These are phyloP conservation scores for Chlamydomonas applanata DNA, from an alignment of 139 green algal genomes.

Conservation along the genomic window DNA sequence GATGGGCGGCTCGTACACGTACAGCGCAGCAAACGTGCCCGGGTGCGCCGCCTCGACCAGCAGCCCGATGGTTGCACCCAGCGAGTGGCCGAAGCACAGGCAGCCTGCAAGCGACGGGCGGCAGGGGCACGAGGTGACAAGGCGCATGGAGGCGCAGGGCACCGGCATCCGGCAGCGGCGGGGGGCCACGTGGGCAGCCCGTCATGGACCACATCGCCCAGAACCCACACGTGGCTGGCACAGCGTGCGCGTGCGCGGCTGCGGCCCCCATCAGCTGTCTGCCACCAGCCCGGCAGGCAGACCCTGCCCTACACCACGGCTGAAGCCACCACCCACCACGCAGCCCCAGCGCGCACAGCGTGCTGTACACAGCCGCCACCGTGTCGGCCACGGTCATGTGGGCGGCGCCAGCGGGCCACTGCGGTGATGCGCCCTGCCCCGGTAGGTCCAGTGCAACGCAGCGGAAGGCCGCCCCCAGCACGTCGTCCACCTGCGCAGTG, in stretches of 20 bases:
- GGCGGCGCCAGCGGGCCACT: neutral
- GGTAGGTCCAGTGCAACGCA: conserved; percentile 31
- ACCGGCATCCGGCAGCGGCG: no score
- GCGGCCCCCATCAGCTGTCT: no score
- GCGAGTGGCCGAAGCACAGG: conserved; percentile 35
- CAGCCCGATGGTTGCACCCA: conserved; percentile 26
- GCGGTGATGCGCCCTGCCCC: conserved; percentile 17
- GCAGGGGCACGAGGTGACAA: no score
- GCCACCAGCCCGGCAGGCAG: no score
- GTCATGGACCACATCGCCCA: no score
- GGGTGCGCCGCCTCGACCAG: conserved; percentile 19
- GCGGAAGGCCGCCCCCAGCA: conserved; percentile 16
- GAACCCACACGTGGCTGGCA: no score
- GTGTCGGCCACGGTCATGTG: neutral
- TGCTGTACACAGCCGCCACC: neutral
- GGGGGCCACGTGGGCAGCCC: no score
- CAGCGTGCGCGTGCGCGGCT: no score
- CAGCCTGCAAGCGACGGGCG: conserved; percentile 19
- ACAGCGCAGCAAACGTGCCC: conserved; percentile 20
- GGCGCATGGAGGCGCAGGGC: no score
- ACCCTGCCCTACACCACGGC: no score
- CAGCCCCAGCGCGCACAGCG: neutral
- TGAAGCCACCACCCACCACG: conserved; percentile 11
- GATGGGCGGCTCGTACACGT: conserved; percentile 19
- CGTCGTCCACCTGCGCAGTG: no score